These are phyloP conservation scores for Cornus controversa DNA, from an alignment of 148 eudicot species.

Conservation along the genomic window DNA sequence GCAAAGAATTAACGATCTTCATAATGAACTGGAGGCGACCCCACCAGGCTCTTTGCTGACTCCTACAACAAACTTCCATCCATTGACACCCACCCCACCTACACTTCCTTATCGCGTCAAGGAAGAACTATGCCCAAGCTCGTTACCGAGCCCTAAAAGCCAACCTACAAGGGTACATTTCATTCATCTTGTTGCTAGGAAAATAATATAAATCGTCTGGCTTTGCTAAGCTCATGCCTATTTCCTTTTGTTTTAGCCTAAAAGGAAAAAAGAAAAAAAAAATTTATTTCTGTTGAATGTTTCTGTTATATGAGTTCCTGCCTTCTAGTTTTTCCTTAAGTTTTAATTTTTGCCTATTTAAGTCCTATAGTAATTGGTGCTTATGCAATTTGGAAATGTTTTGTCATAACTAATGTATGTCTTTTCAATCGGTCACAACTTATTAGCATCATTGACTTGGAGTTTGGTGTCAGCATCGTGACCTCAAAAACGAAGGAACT, in stretches of 20 bases:
- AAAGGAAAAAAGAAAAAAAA: not conserved
- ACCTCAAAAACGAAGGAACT: not conserved
- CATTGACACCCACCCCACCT: constrained; percentile 40
- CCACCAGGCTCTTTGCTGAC: constrained; percentile 37
- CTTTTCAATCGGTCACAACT: not conserved
- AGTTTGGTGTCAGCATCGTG: not conserved
- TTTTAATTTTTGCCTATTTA: not conserved
- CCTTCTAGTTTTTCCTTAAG: not conserved
- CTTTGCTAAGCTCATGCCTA: not conserved
- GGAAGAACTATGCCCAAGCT: constrained; percentile 58
- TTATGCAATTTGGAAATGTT: not conserved
- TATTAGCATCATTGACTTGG: no score
- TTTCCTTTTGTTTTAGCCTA: not conserved
- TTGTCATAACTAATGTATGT: not conserved
- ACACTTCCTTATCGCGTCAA: constrained; percentile 52
- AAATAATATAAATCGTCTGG: no score
- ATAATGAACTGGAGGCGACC: constrained; percentile 64
- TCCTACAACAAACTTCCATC: constrained; percentile 41
- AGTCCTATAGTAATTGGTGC: not conserved
- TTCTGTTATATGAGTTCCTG: not conserved
- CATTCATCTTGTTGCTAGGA: no score
- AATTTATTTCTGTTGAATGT: not conserved
- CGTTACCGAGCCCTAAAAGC: constrained; percentile 42
- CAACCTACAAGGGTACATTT: constrained; percentile 52
- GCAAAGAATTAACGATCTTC: constrained; percentile 64